Base-by-base conservation (phyloP, 2,329 filamentous ascomycete species). In the Pochonia chlamydosporia region DNA sequence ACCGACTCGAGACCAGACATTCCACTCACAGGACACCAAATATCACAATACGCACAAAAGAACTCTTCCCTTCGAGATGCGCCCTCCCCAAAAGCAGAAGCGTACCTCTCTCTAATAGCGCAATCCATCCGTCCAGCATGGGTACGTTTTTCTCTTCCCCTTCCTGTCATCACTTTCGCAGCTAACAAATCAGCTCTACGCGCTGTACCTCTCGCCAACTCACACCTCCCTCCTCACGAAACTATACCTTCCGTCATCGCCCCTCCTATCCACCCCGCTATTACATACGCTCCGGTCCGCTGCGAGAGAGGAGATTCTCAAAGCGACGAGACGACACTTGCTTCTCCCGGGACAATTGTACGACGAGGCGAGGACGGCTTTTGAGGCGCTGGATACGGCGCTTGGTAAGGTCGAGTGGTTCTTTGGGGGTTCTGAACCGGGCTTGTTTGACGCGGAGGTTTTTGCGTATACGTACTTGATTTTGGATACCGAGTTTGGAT, bases 391-490 rank as follows among this genome's bases (percentile, higher is more conserved):
- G 5, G 69, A 69, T 3, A 56, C 63, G 3, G 48, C 76, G 6
- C 59, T 80, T 5, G 63, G 58, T 5, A 56, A 63, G 10, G 56
- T 61, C 2, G 56, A 56, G 3, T 80, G 74, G 73, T 81, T 81
- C 61, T 78, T 78, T 48, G 70, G 61, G 21, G 58, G 51, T 61
- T 63, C 48, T 43, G 64, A 25, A 62, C 89, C 92, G 0, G 81
- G 83, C 0, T 61, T 92, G 21, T 92, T 97, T 56, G 93, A 99
- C 67, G 91, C 92, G 6, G 82, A 81, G 46, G 80, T 97, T 2
- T 97, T 96, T 68, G 84, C 89, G 3, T 99, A 96, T 65, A 91
- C 88, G 0, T 82, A 95, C 64, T 71, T 95, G 43, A 72, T 97
- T 44, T 67, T 95, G 44, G 81, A 87, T 50, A 75, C 82, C 59